Evolutionary conservation across 139 green algal genomes (phyloP).

Genomic region (Astrephomene gubernaculifera): DNA sequence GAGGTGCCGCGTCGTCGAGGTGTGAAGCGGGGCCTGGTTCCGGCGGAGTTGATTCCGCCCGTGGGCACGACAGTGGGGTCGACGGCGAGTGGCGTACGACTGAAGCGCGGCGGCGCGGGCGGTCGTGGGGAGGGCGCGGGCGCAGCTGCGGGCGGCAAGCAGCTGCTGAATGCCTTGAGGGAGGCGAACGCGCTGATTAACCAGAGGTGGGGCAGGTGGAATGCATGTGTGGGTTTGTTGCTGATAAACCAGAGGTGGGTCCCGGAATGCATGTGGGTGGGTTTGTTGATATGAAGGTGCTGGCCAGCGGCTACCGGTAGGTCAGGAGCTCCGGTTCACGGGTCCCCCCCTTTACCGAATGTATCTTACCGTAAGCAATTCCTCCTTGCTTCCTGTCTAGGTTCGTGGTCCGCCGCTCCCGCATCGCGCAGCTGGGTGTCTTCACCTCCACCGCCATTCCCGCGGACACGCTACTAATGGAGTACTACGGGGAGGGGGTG

Average conservation of each 20-base stretch:
- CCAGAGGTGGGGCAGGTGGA: not conserved
- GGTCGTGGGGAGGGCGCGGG: not conserved
- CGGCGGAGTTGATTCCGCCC: not conserved
- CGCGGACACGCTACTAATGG: slow-evolving; percentile 46
- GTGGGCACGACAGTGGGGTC: not conserved
- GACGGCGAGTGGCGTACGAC: not conserved
- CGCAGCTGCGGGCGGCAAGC: not conserved
- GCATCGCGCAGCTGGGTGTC: slow-evolving; percentile 51
- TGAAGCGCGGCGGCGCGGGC: not conserved
- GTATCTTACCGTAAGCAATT: not conserved
- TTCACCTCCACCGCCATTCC: slow-evolving; percentile 10
- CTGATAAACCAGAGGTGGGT: not conserved
- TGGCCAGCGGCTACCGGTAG: not conserved
- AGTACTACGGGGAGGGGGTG: slow-evolving; percentile 54
- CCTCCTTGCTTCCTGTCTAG: not conserved
- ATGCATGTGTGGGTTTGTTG: not conserved
- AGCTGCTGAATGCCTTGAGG: slow-evolving; percentile 23
- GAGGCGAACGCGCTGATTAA: slow-evolving; percentile 24
- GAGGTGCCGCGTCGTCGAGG: not conserved
- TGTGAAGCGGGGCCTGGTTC: not conserved
- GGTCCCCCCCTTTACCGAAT: not conserved
- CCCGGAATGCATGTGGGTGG: not conserved
- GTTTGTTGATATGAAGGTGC: not conserved
- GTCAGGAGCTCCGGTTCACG: not conserved
- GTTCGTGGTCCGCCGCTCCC: slow-evolving; percentile 51